phyloP scores from a whole-genome alignment of 2,329 filamentous ascomycete species.

The Didymellaceae sp. region DNA sequence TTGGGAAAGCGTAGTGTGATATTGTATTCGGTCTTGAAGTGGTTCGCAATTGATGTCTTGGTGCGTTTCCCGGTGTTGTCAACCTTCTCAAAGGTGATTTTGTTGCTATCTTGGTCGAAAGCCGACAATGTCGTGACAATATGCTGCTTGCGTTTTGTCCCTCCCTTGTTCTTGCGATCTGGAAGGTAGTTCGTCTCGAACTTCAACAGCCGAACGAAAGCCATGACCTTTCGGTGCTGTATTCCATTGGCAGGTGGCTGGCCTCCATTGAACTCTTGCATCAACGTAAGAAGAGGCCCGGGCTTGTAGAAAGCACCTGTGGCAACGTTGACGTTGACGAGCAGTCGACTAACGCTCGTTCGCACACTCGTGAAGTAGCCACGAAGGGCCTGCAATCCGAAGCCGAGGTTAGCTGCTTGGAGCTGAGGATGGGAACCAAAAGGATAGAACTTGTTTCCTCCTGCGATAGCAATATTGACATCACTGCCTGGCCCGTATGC shows the following conservation, averaged over 20 bases:
- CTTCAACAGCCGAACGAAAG: constrained; percentile 49
- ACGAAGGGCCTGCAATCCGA: constrained; percentile 62
- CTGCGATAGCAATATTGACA: constrained; percentile 53
- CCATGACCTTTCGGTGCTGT: constrained; percentile 20
- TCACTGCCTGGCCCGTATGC: constrained; percentile 55
- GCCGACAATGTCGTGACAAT: constrained; percentile 48
- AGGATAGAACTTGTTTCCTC: constrained; percentile 56
- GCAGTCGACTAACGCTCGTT: constrained; percentile 61
- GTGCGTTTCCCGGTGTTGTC: constrained; percentile 20
- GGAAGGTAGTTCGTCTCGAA: constrained; percentile 51
- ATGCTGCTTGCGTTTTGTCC: constrained; percentile 45
- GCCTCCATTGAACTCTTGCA: constrained; percentile 31
- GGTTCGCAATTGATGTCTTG: constrained; percentile 23
- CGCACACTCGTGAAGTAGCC: constrained; percentile 70
- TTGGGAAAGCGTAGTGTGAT: constrained; percentile 28
- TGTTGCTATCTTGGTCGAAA: constrained; percentile 44
- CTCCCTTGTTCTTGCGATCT: constrained; percentile 43
- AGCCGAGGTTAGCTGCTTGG: constrained; percentile 53
- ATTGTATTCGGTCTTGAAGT: constrained; percentile 30
- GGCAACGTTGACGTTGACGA: constrained; percentile 69
- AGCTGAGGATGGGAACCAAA: constrained; percentile 54
- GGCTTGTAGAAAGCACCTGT: constrained; percentile 64
- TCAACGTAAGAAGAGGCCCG: constrained; percentile 47
- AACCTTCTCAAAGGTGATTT: constrained; percentile 23
- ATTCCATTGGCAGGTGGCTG: constrained; percentile 1